A percentile compares a stretch with the other conserved stretches of the same genome.
These are phyloP conservation scores for Fusarium temperatum DNA, from an alignment of 2,329 filamentous ascomycete species.

Conservation along the genomic window DNA sequence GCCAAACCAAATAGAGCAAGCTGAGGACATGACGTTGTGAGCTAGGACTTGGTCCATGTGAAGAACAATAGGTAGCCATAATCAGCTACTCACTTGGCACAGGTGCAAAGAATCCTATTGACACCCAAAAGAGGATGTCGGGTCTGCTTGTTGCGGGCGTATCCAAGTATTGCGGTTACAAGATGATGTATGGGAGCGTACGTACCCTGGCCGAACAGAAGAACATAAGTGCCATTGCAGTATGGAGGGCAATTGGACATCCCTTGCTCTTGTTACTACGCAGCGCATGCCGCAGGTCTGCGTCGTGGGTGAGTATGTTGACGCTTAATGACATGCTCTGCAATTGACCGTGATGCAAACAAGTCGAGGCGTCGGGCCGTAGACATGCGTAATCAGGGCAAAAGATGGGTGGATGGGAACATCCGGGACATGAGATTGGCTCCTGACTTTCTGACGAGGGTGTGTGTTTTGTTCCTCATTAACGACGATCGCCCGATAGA, in stretches of 20 bases:
- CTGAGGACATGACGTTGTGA: not conserved
- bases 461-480: constrained; percentile 25
- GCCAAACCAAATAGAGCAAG: not conserved
- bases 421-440: constrained; percentile 33
- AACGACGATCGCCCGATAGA: constrained; percentile 40
- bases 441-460: constrained; percentile 39
- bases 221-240: not conserved
- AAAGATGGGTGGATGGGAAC: constrained; percentile 1
- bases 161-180: not conserved
- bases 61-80: constrained; percentile 27
- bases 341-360: not conserved
- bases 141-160: constrained; percentile 12
- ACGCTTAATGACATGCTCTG: not conserved
- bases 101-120: constrained; percentile 15
- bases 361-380: not conserved
- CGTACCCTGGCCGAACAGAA: constrained; percentile 1
- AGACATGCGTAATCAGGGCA: not conserved
- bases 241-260: not conserved
- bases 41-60: constrained; percentile 1
- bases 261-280: not conserved
- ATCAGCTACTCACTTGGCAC: constrained; percentile 6
- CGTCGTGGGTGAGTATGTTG: not conserved
- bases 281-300: not conserved
- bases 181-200: not conserved
- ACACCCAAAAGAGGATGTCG: constrained; percentile 7